These are phyloP conservation scores for Mycena polygramma DNA, from an alignment of 768 basidiomycete species.

Conservation along the genomic window DNA sequence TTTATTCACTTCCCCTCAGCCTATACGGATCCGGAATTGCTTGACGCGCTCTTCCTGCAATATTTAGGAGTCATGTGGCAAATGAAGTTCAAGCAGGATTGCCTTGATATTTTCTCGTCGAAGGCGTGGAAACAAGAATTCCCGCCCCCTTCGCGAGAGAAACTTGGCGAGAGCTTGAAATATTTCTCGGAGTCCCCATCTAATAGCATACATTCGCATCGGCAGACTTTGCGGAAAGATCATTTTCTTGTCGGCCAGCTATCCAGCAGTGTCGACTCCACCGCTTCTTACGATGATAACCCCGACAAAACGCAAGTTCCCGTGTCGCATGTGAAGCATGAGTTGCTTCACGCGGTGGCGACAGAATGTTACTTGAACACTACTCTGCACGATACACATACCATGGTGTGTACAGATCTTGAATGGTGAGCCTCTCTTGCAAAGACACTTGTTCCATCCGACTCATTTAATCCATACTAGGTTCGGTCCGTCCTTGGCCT, in stretches of 20 bases:
- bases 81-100: constrained; percentile 49
- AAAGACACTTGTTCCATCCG: background rate
- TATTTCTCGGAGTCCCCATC: constrained; percentile 38
- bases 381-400: constrained; percentile 44
- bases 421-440: constrained; percentile 45
- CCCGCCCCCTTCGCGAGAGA: constrained; percentile 31
- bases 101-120: constrained; percentile 47
- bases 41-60: constrained; percentile 60
- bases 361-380: constrained; percentile 57
- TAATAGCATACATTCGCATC: constrained; percentile 42
- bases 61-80: constrained; percentile 60
- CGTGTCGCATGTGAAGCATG: constrained; percentile 51
- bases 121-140: constrained; percentile 52
- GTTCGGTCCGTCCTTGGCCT: constrained; percentile 49
- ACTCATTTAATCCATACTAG: background rate
- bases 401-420: constrained; percentile 56
- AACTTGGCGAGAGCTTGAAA: constrained; percentile 38
- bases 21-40: constrained; percentile 63
- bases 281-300: constrained; percentile 44
- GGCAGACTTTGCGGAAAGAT: constrained; percentile 41
- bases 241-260: constrained; percentile 54
- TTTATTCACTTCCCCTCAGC: constrained; percentile 35
- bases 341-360: constrained; percentile 55
- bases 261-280: constrained; percentile 24
- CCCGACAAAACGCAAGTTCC: constrained; percentile 33